Evolutionary conservation across 352 stramenopile species (phyloP).

Genomic region (Pythium brassicae): DNA sequence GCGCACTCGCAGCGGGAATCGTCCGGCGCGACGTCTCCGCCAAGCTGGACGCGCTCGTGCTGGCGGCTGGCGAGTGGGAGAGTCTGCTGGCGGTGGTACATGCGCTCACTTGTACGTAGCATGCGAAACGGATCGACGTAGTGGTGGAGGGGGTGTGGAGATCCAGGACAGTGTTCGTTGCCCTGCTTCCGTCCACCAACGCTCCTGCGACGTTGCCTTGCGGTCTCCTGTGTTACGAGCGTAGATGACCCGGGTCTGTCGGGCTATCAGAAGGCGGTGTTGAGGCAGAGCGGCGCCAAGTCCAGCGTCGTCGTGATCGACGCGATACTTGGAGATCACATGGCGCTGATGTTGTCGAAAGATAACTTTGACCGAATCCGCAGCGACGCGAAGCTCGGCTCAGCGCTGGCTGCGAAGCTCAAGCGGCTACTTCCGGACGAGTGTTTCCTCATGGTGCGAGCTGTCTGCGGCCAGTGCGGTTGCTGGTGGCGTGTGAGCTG

Average conservation of each 20-base stretch:
- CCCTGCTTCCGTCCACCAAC: no score
- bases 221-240: neutral
- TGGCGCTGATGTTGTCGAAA: conserved; percentile 37
- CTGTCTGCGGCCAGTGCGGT: neutral
- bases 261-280: conserved; percentile 21
- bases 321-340: conserved; percentile 25
- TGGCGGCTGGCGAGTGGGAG: conserved; percentile 16
- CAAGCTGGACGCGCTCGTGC: conserved; percentile 9
- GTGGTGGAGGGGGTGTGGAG: conserved; percentile 5
- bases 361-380: conserved; percentile 28
- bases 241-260: conserved; percentile 15
- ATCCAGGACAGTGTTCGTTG: conserved; percentile 2
- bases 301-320: conserved; percentile 34
- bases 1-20: conserved; percentile 11
- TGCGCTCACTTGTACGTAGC: conserved; percentile 16
- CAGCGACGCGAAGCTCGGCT: conserved; percentile 2
- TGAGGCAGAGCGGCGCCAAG: conserved; percentile 14
- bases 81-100: conserved; percentile 15
- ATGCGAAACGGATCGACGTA: conserved; percentile 3
- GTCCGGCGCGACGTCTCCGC: neutral
- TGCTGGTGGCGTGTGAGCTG: neutral
- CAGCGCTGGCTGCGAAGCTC: conserved; percentile 13
- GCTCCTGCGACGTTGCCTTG: neutral
- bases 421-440: conserved; percentile 24
- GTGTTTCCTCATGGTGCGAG: conserved; percentile 41